Base-by-base conservation (phyloP, 805 yeast genomes). In the Barnettozyma wickerhamii region DNA sequence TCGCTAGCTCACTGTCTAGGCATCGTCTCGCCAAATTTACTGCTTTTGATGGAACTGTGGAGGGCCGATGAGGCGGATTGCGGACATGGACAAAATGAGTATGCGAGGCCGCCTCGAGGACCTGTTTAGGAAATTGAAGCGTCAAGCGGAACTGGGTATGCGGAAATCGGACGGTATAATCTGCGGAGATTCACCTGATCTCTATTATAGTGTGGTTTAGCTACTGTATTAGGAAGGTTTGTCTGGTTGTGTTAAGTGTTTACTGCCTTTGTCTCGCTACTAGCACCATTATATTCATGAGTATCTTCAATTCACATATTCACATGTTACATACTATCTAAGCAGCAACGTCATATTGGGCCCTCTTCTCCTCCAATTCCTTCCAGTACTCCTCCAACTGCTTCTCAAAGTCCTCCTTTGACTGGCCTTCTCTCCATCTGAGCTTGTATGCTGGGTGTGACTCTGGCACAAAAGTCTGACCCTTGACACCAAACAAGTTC, bases 391-490 rank as follows among this genome's bases (percentile, higher is more conserved):
- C 13, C 17, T 14, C 37, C 26, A 38, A 18, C 15, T 21, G 19
- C 4, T 21, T 62, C 3, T 62, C 33, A 64, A 64, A 48, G 18
- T 38, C 39, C 31, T 47, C 46, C 28, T 34, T 38, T 2, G 44
- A 19, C 9, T 39, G 42, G 9, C 39, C 47, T 7, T 38, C 20
- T 6, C 33, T 27, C 41, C 41, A 38, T 33, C 43, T 35, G 18
- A 40, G 27, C 14, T 31, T 26, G 19, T 40, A 17, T 13, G 43
- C 39, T 7, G 59, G 62, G 27, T 58, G 63, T 3, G 37, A 37
- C 15, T 38, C 38, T 17, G 47, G 41, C 20, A 58, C 26, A 35
- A 43, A 49, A 2, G 23, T 38, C 21, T 42, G 48, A 6, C 55
- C 55, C 21, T 56, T 51, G 12, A 29, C 20, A 20, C 48, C 46